Conservation (phyloP, 2,329 filamentous ascomycete species). For the Ploettnerulaceae sp. region DNA sequence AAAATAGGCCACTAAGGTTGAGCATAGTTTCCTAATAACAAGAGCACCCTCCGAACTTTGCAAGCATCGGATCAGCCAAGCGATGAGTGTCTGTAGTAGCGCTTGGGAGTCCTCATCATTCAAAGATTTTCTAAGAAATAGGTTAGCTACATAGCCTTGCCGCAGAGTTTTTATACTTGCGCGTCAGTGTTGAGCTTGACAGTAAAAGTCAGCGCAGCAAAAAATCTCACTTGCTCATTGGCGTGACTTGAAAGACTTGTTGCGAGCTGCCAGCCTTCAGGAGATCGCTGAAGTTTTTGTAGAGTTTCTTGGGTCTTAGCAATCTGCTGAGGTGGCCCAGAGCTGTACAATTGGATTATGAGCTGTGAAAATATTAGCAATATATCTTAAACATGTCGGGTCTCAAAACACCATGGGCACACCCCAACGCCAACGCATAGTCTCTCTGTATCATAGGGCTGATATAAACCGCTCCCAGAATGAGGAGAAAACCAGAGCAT, state of each 20-base stretch:
- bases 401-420: not conserved
- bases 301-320: conserved; percentile 65
- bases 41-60: conserved; percentile 49
- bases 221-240: conserved; percentile 79
- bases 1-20: conserved; percentile 72
- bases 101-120: conserved; percentile 46
- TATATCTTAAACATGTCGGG: not conserved
- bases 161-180: conserved; percentile 39
- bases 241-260: conserved; percentile 65
- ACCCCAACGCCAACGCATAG: not conserved
- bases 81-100: conserved; percentile 55
- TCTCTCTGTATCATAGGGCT: not conserved
- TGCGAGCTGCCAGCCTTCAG: conserved; percentile 81
- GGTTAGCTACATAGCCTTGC: conserved; percentile 9
- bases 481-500: not conserved
- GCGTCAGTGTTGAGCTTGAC: conserved; percentile 93
- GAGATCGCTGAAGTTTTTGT: conserved; percentile 71
- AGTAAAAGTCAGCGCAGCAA: conserved; percentile 86
- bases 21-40: conserved; percentile 69
- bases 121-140: conserved; percentile 41
- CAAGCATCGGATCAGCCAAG: conserved; percentile 56
- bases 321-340: conserved; percentile 39
- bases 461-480: not conserved
- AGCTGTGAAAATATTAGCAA: conserved; percentile 32
- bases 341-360: conserved; percentile 47